phyloP scores from a whole-genome alignment of 345 rosid genomes.

The Nephelium lappaceum region DNA sequence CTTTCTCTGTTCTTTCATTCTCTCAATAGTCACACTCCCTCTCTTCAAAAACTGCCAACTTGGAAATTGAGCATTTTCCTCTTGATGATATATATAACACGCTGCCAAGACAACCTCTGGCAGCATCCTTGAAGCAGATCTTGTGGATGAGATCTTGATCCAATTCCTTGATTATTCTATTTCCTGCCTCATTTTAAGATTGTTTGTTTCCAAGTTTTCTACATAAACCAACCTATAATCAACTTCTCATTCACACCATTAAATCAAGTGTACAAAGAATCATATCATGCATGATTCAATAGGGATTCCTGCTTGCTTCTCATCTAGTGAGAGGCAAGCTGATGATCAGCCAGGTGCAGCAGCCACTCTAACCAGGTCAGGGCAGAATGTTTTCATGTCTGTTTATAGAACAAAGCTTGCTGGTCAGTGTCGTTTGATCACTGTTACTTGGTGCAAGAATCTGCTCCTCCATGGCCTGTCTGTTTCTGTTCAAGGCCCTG shows the following conservation, averaged over 20 bases:
- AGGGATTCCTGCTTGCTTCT: slow-evolving; percentile 51
- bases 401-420: slow-evolving; percentile 51
- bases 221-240: not conserved
- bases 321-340: slow-evolving; percentile 35
- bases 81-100: slow-evolving; percentile 16
- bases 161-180: slow-evolving; percentile 1
- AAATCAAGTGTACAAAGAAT: not conserved
- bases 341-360: slow-evolving; percentile 23
- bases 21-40: not conserved
- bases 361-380: slow-evolving; percentile 38
- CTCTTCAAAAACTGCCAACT: slow-evolving; percentile 28
- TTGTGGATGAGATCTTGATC: slow-evolving; percentile 21
- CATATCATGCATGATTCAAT: slow-evolving; percentile 48
- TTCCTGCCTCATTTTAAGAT: not conserved
- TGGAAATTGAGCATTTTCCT: slow-evolving; percentile 9
- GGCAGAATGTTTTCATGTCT: slow-evolving; percentile 49
- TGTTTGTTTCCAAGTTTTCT: slow-evolving; percentile 5
- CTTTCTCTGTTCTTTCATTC: slow-evolving; percentile 17
- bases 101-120: slow-evolving; percentile 31
- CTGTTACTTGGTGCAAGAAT: slow-evolving; percentile 59
- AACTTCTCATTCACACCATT: slow-evolving; percentile 8
- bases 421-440: slow-evolving; percentile 43
- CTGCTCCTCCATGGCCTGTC: slow-evolving; percentile 51
- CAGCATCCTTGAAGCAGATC: slow-evolving; percentile 18
- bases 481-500: slow-evolving; percentile 46